These are phyloP conservation scores for Cystobasidiaceae sp. DNA, from an alignment of 1,284 basidiomycete species.

Conservation along the genomic window DNA sequence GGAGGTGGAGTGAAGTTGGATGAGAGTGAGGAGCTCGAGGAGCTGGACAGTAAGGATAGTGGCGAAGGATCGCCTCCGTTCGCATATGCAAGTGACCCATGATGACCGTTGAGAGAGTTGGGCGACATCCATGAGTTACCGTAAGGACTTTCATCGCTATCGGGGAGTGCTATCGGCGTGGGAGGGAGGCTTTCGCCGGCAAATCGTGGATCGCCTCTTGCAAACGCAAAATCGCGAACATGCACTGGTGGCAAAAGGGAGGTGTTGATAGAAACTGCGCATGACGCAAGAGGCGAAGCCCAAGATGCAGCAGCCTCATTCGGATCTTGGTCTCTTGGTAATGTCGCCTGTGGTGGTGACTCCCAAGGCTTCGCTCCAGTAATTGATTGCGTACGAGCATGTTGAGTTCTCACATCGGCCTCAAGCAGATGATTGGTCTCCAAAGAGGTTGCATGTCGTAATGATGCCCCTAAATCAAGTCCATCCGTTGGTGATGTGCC, in stretches of 20 bases:
- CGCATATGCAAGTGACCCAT: neutral
- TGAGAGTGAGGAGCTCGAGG: conserved; percentile 16
- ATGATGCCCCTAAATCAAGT: no score
- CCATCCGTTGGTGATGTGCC: no score
- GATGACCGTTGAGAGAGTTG: neutral
- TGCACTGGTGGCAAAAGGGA: neutral
- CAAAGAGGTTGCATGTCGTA: no score
- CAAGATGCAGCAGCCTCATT: neutral
- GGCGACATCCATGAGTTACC: conserved; percentile 1
- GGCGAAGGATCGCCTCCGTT: neutral
- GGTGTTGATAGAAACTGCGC: no score
- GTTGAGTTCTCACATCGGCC: neutral
- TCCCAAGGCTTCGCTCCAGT: neutral
- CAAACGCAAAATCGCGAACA: conserved; percentile 30
- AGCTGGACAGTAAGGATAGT: neutral
- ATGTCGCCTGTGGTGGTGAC: neutral
- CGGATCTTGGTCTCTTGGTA: neutral
- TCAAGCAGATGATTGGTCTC: no score
- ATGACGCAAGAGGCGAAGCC: no score
- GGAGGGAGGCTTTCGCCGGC: conserved; percentile 8
- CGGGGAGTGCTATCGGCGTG: conserved; percentile 10
- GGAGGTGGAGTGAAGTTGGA: conserved; percentile 27
- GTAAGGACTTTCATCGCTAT: neutral
- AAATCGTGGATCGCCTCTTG: conserved; percentile 17
- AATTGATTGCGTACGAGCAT: neutral